Base-by-base conservation (phyloP, 208 protist species). In the Crithidia sp. region DNA sequence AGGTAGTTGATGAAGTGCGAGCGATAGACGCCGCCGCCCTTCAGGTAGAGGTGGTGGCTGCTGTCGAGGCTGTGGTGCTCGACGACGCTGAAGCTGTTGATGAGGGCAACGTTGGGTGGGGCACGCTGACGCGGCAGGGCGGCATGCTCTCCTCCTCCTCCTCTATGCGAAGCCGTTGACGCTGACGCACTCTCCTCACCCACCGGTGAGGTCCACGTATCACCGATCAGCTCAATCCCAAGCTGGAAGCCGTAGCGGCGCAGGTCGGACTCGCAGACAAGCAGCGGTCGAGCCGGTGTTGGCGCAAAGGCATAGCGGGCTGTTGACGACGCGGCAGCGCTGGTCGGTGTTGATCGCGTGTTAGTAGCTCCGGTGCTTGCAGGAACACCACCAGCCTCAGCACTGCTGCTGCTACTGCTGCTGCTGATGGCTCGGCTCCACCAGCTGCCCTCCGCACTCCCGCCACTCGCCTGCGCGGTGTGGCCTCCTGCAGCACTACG, bases 11-110 rank as follows among this genome's bases (percentile, higher is more conserved):
- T 81, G 71, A 96, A 96, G 81, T 94, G 84, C 0, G 89, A 95
- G 49, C 86, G 87, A 81, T 94, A 94, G 9, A 87, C 70, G 49
- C 89, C 92, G 61, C 83, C 89, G 28, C 84, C 87, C 52, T 85
- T 86, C 19, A 93, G 67, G 79, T 90, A 88, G 41, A 91, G 82
- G 71, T 94, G 86, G 72, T 94, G 87, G 19, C 78, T 85, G 67
- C 85, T 92, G 58, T 90, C 86, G 45, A 90, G 81, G 64, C 77
- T 79, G 85, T 96, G 69, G 76, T 93, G 87, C 77, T 93, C 89
- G 12, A 96, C 92, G 50, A 96, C 83, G 61, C 87, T 95, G 68
- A 96, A 96, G 71, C 89, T 91, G 77, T 96, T 95, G 17, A 96
- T 56, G 12, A 96, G 70, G 2, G 92, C 89, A 50, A 90, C 81